These are phyloP conservation scores for Rubia balearica DNA, from an alignment of 305 asterid species.

Conservation along the genomic window DNA sequence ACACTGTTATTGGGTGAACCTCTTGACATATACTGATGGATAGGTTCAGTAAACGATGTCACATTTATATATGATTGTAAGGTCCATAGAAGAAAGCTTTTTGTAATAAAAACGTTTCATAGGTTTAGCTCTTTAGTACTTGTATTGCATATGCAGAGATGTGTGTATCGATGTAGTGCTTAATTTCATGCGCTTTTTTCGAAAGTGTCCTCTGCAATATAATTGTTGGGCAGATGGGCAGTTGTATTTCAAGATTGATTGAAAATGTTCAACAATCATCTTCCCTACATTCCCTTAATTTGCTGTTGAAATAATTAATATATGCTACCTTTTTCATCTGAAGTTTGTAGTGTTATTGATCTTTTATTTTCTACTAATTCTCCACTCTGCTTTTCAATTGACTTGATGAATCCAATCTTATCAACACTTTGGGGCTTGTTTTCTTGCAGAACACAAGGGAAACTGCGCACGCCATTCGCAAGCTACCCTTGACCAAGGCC, in stretches of 20 bases:
- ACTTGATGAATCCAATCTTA: neutral
- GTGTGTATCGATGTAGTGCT: conserved; percentile 33
- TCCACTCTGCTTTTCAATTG: neutral
- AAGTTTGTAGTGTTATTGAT: too few species aligned
- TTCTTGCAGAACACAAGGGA: conserved; percentile 59
- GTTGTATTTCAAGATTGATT: conserved; percentile 24
- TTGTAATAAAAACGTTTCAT: too few species aligned
- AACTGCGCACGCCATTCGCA: conserved; percentile 68
- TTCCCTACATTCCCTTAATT: conserved; percentile 18
- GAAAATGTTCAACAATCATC: conserved; percentile 32
- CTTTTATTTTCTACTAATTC: too few species aligned
- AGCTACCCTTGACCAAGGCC: conserved; percentile 55
- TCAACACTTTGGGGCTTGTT: neutral
- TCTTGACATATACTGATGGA: conserved; percentile 20
- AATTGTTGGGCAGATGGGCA: conserved; percentile 29
- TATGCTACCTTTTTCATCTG: too few species aligned
- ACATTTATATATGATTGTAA: conserved; percentile 8
- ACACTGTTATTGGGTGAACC: conserved; percentile 49
- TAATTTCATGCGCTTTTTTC: conserved; percentile 21
- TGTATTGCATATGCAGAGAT: conserved; percentile 20
- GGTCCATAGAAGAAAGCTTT: too few species aligned
- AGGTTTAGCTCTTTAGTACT: too few species aligned
- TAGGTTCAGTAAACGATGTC: conserved; percentile 47
- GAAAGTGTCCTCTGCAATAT: conserved; percentile 34
- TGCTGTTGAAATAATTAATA: too few species aligned